These are phyloP conservation scores for Elsinoe perseae DNA, from an alignment of 2,329 filamentous ascomycete genomes.

Conservation along the genomic window DNA sequence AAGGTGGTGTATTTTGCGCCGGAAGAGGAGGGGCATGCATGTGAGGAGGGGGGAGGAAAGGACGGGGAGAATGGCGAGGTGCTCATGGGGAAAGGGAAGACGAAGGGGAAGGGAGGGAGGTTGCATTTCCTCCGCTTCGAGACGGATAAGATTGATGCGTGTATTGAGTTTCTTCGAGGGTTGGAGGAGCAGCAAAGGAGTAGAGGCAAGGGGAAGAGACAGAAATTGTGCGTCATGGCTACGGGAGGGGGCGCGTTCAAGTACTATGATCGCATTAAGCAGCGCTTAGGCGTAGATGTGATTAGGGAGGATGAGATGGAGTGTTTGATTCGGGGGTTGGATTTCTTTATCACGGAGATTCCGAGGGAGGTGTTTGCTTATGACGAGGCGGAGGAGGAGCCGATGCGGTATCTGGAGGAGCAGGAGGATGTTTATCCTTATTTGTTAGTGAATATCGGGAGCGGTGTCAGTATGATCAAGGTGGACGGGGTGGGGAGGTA, in stretches of 20 bases:
- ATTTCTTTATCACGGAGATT: slow-evolving; percentile 98
- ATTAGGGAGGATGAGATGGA: slow-evolving; percentile 97
- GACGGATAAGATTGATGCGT: slow-evolving; percentile 87
- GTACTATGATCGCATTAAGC: slow-evolving; percentile 84
- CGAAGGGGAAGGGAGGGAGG: slow-evolving; percentile 69
- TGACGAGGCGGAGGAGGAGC: slow-evolving; percentile 63
- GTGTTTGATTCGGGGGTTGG: slow-evolving; percentile 84
- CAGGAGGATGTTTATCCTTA: slow-evolving; percentile 87
- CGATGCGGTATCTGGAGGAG: slow-evolving; percentile 79
- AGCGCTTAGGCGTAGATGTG: slow-evolving; percentile 78
- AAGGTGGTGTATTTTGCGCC: slow-evolving; percentile 97
- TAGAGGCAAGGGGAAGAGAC: slow-evolving; percentile 21
- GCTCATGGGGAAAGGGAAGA: slow-evolving; percentile 45
- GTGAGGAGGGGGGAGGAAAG: neutral
- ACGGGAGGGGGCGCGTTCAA: slow-evolving; percentile 95
- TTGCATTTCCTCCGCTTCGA: slow-evolving; percentile 96
- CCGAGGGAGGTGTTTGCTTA: slow-evolving; percentile 96
- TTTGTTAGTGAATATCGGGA: slow-evolving; percentile 95
- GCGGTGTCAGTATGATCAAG: slow-evolving; percentile 94
- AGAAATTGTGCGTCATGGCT: slow-evolving; percentile 81
- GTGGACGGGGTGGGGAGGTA: slow-evolving; percentile 82
- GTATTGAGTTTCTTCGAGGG: slow-evolving; percentile 82
- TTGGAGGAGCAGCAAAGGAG: slow-evolving; percentile 67
- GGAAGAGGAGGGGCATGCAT: slow-evolving; percentile 43
- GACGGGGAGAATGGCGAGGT: neutral